Evolutionary conservation across 2,329 filamentous ascomycete species (phyloP), one percentile per base, ranked within the genome.

Genomic region (Arthrobotrys entomopaga): DNA sequence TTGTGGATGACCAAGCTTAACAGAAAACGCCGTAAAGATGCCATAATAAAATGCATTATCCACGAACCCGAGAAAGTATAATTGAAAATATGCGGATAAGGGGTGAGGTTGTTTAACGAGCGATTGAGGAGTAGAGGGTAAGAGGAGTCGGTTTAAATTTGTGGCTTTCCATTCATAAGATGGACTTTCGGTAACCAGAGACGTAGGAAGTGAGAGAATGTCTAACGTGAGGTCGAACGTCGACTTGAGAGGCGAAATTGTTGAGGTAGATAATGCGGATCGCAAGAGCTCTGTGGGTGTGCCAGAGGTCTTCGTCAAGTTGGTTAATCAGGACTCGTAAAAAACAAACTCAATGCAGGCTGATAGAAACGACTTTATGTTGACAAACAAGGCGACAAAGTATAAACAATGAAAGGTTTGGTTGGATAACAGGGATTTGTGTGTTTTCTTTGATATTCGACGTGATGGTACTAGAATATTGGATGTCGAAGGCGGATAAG

Each of bases 21-120:
- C 8, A 34, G 16, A 8, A 59, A 59, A 59, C 56, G 56, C 56
- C 56, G 7, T 46, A 29, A 50, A 48, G n/a, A 59, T 59, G 56
- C 56, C 16, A 59, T 46, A 34, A 22, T n/a, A 43, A 48, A 29
- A 48, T 48, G 42, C 40, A 19, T 59, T 48, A 22, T 48, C 40
- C 40, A 29, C 56, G 22, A 48, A 48, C 38, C 56, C 19, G 38
- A 24, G 20, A 42, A n/a, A 38, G 13, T 48, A 24, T 43, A 42
- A 11, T 29, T 3, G n/a, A 48, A 15, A 59, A 48, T 16, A 58
- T 58, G 34, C 29, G 15, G 34, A 58, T 6, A 56, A 40, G 26
- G 20, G 42, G 42, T 13, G 24, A n/a, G 26, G n/a, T n/a, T 40
- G 29, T 43, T 24, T 40, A 46, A 46, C 34, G 13, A 13, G 29